Conservation (phyloP, 352 stramenopile species). For the Globisporangium orthogonon region DNA sequence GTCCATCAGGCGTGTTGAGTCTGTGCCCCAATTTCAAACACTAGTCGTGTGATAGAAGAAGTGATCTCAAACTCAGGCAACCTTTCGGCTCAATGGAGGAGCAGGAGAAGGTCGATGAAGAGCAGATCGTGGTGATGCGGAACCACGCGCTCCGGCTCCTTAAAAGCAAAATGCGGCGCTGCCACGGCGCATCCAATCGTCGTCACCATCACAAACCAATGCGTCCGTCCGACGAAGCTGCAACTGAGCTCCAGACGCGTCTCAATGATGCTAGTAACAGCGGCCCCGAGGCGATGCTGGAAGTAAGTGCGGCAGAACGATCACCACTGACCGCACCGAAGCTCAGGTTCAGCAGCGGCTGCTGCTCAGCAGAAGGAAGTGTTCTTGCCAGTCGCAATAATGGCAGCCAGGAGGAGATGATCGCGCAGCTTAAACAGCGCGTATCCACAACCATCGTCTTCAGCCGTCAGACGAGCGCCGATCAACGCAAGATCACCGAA, state of each 20-base stretch:
- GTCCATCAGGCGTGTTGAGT: too few species aligned
- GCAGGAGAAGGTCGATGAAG: neutral
- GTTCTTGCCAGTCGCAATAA: too few species aligned
- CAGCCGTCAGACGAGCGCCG: neutral
- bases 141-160: constrained; percentile 17
- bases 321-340: neutral
- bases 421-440: constrained; percentile 5
- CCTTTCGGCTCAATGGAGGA: neutral
- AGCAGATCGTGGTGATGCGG: constrained; percentile 4
- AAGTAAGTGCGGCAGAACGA: neutral
- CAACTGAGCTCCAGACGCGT: too few species aligned
- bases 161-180: constrained; percentile 11
- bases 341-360: neutral
- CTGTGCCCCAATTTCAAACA: too few species aligned
- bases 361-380: neutral
- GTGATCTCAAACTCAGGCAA: too few species aligned
- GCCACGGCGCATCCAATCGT: neutral
- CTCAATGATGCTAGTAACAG: neutral
- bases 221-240: too few species aligned
- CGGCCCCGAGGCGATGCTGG: neutral
- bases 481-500: neutral
- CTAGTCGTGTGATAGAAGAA: too few species aligned
- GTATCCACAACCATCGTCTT: neutral
- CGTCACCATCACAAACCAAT: neutral
- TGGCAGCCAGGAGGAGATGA: constrained; percentile 1